Base-by-base conservation (phyloP, 2,329 filamentous ascomycete species). In the Purpureocillium lavendulum region DNA sequence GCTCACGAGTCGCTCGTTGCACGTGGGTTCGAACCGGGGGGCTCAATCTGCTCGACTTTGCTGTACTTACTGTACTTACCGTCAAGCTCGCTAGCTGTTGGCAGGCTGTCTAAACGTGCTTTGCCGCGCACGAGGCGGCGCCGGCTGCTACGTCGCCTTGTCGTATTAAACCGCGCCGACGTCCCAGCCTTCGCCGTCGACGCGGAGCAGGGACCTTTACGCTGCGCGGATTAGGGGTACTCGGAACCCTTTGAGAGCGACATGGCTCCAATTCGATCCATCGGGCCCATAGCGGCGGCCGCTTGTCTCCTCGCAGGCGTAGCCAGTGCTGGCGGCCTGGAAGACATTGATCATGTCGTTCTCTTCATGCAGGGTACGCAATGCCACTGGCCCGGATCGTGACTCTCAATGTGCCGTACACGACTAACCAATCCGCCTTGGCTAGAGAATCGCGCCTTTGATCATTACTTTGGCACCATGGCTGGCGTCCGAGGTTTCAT, bases 391-490 rank as follows among this genome's bases (percentile, higher is more conserved):
- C 5, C 21, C 21, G 21, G 21, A 26, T n/a, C n/a, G n/a, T 10
- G 21, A 26, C 21, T 6, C 21, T 5, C 5, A 5, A 26, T 26
- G 21, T 26, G 6, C 10, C 21, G 21, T 10, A 26, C 6, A 10
- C 10, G 21, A 26, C 21, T 26, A 10, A 26, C 21, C 10, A 10
- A 26, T 26, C 21, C 10, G 10, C 21, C 10, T 10, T 10, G 6
- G 21, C 21, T 26, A 59, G 59, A 59, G 43, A 59, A 58, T 34
- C 47, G 53, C 4, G 62, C 62, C 4, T 67, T 64, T 45, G 58
- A 59, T 34, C 58, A 74, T 58, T 74, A 74, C 46, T 74, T 73
- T 51, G 71, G 71, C 10, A 72, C 70, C 4, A 73, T 75, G 71
- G 66, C 70, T 4, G 71, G 70, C 15, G 66, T 74, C 30, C 65